A percentile compares a stretch with the other conserved stretches of the same genome.
Conservation (phyloP, 208 protist genomes). For the Trypanosoma melophagium region DNA sequence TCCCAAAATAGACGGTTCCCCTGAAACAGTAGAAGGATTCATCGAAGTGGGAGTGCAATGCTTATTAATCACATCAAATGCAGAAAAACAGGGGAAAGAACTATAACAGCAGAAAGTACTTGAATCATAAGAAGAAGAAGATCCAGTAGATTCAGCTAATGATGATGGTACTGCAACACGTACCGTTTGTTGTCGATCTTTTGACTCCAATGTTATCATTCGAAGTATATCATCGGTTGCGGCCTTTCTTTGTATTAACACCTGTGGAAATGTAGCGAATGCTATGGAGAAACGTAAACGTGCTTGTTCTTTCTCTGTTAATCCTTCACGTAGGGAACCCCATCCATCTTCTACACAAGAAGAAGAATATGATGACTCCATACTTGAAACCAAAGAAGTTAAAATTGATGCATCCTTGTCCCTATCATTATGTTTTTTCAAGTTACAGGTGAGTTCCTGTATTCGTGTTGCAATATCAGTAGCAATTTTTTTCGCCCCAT, state of each 20-base stretch:
- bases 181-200: slow-evolving; percentile 13
- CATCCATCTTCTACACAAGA: slow-evolving; percentile 1
- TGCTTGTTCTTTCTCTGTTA: slow-evolving; percentile 2
- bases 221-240: slow-evolving; percentile 3
- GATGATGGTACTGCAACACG: slow-evolving; percentile 9
- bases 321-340: slow-evolving; percentile 2
- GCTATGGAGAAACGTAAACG: slow-evolving; percentile 25
- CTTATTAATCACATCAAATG: slow-evolving; percentile 14
- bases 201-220: slow-evolving; percentile 23
- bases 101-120: background rate
- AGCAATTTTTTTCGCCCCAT: slow-evolving; percentile 1
- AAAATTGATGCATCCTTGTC: background rate
- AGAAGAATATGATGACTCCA: background rate
- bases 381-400: background rate
- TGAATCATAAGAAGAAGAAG: background rate
- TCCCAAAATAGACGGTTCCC: slow-evolving; percentile 8
- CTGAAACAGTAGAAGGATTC: background rate
- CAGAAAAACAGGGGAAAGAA: slow-evolving; percentile 20
- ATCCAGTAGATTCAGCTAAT: background rate
- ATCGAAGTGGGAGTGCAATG: background rate
- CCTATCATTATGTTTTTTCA: background rate
- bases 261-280: slow-evolving; percentile 23
- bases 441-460: background rate
- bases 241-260: slow-evolving; percentile 20
- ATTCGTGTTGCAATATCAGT: slow-evolving; percentile 7